Conservation (phyloP, 1,284 basidiomycete species). For the Ceratorhiza oryzae-sativae region DNA sequence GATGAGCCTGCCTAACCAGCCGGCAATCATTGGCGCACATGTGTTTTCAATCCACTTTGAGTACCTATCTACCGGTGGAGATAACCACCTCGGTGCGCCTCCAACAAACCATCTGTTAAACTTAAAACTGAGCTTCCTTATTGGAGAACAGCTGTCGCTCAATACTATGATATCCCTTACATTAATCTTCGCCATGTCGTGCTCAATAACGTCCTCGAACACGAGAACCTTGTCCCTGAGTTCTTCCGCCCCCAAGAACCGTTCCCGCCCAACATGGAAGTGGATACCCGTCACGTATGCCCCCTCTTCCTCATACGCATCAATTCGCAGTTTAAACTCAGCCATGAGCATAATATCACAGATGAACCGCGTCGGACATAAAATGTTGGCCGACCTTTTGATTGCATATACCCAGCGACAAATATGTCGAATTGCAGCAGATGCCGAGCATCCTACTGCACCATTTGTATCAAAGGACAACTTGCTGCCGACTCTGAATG, state of each 20-base stretch:
- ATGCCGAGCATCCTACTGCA: conserved; percentile 47
- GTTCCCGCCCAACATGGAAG: neutral
- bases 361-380: conserved; percentile 42
- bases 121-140: neutral
- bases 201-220: conserved; percentile 39
- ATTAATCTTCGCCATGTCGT: conserved; percentile 42
- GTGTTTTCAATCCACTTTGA: conserved; percentile 41
- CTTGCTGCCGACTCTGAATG: conserved; percentile 43
- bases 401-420: conserved; percentile 52
- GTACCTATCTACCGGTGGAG: conserved; percentile 42
- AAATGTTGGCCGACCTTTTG: conserved; percentile 50
- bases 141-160: conserved; percentile 37
- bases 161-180: conserved; percentile 43
- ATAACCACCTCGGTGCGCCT: conserved; percentile 42
- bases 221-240: conserved; percentile 32
- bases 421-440: conserved; percentile 48
- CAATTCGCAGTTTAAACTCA: neutral
- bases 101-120: neutral
- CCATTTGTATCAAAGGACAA: conserved; percentile 4
- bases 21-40: conserved; percentile 42
- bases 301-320: no score
- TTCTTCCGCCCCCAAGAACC: conserved; percentile 35
- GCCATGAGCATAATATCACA: neutral
- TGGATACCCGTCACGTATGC: conserved; percentile 42
- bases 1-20: conserved; percentile 39